Percentiles rank a stretch among this genome's conserved stretches.
Conservation (phyloP, 352 stramenopile species). For the Phytopythium sindhum region DNA sequence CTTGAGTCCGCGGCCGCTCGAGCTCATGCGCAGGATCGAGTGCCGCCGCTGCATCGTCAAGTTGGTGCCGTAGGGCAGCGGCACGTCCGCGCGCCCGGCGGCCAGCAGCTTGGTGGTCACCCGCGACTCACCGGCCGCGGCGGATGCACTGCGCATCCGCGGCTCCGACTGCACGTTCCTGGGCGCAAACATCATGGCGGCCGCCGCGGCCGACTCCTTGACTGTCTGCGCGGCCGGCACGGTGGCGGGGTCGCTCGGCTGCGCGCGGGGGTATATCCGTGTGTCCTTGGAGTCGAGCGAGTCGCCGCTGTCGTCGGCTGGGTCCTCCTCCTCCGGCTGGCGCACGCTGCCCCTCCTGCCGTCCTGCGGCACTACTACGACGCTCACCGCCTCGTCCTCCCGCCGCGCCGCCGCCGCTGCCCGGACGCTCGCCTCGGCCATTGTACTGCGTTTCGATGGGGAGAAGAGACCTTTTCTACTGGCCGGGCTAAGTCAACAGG, state of each 20-base stretch:
- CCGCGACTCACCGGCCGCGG: slow-evolving; percentile 11
- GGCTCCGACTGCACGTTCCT: slow-evolving; percentile 14
- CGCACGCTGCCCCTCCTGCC: not conserved
- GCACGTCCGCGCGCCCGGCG: slow-evolving; percentile 7
- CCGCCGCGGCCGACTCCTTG: not conserved
- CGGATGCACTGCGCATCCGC: slow-evolving; percentile 16
- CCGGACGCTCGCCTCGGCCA: not conserved
- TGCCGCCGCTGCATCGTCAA: slow-evolving; percentile 29
- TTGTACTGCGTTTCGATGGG: not conserved
- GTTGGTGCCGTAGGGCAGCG: slow-evolving; percentile 27
- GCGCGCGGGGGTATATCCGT: not conserved
- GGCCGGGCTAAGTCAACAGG: too few relatives aligned
- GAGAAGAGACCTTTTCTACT: not conserved
- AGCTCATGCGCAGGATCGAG: slow-evolving; percentile 67
- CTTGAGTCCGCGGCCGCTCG: slow-evolving; percentile 32
- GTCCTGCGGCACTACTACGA: not conserved
- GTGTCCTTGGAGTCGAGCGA: slow-evolving; percentile 1
- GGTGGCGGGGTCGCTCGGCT: not conserved
- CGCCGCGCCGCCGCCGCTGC: not conserved
- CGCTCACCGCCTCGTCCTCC: not conserved
- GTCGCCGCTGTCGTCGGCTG: slow-evolving; percentile 6
- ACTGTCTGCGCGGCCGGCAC: not conserved
- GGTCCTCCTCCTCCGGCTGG: slow-evolving; percentile 33
- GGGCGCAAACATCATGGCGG: not conserved
- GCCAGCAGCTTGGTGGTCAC: slow-evolving; percentile 7